Percentiles rank a stretch among this genome's conserved stretches.
Conservation (phyloP, 768 basidiomycete genomes). For the Phlebiopsis gigantea region DNA sequence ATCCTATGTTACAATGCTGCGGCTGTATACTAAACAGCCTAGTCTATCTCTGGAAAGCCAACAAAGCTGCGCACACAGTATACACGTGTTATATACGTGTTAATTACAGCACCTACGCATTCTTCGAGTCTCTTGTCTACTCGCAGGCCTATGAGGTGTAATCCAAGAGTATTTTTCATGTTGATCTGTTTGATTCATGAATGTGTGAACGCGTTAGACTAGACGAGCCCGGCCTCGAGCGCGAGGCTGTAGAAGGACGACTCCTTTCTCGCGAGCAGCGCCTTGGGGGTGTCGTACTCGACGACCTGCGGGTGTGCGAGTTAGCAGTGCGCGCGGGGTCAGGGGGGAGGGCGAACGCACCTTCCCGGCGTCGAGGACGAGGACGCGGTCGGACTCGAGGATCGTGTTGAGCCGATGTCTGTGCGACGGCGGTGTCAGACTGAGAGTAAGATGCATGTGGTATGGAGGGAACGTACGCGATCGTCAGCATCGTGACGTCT, state of each 20-base stretch:
- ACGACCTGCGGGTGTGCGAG: conserved; percentile 38
- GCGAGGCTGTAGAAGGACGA: conserved; percentile 62
- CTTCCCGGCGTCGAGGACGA: conserved; percentile 77
- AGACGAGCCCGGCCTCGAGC: conserved; percentile 52
- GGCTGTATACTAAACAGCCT: background rate
- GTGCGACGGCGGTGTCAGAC: background rate
- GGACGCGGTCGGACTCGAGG: conserved; percentile 70
- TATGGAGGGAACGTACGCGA: conserved; percentile 52
- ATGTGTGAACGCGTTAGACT: background rate
- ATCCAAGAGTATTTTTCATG: background rate
- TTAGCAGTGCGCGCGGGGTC: no score
- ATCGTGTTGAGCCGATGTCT: conserved; percentile 84
- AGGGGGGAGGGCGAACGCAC: background rate
- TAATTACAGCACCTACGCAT: background rate
- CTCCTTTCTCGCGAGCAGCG: conserved; percentile 50
- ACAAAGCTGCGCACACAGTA: no score
- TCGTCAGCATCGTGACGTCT: conserved; percentile 79
- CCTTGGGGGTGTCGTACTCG: conserved; percentile 74
- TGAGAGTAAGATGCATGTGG: background rate
- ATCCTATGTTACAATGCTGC: background rate
- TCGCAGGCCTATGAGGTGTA: background rate
- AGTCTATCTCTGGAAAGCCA: background rate
- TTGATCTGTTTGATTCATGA: background rate
- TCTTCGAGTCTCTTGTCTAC: background rate
- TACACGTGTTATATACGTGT: no score